A percentile compares a stretch with the other conserved stretches of the same genome.
phyloP scores from a whole-genome alignment of 192 early-diverging fungal species.

The Rhizoclosmatium sp. region DNA sequence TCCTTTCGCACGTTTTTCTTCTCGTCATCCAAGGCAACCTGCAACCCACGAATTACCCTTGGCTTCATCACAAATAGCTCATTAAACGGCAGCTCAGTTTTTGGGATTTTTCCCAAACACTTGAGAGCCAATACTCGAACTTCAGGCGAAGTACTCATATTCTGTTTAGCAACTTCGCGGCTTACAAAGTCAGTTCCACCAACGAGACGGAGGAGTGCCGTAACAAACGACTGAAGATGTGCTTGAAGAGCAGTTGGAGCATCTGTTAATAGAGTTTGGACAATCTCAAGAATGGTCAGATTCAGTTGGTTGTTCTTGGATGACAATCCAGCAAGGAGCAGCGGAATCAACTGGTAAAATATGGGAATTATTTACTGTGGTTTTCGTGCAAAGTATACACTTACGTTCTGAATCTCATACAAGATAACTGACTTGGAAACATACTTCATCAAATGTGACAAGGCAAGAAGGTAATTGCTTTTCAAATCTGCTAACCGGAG shows the following conservation, averaged over 20 bases:
- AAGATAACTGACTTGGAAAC: constrained; percentile 85
- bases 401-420: constrained; percentile 76
- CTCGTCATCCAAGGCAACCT: constrained; percentile 78
- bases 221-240: constrained; percentile 49
- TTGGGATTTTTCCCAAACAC: constrained; percentile 30
- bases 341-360: constrained; percentile 66
- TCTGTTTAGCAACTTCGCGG: not conserved
- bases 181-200: constrained; percentile 7
- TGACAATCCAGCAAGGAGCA: constrained; percentile 78
- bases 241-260: constrained; percentile 69
- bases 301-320: constrained; percentile 70
- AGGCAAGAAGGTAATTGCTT: constrained; percentile 77
- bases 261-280: constrained; percentile 76
- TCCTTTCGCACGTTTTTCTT: constrained; percentile 88
- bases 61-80: constrained; percentile 62
- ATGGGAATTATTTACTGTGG: not conserved
- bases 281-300: constrained; percentile 77
- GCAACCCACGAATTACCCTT: constrained; percentile 70
- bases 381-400: not conserved
- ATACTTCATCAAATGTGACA: constrained; percentile 83
- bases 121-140: constrained; percentile 31
- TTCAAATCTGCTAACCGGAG: constrained; percentile 57
- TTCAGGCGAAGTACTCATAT: not conserved
- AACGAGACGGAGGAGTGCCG: constrained; percentile 2
- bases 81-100: constrained; percentile 17